Base-by-base conservation (phyloP, 2,329 filamentous ascomycete genomes). In the Chaetomiaceae sp. region DNA sequence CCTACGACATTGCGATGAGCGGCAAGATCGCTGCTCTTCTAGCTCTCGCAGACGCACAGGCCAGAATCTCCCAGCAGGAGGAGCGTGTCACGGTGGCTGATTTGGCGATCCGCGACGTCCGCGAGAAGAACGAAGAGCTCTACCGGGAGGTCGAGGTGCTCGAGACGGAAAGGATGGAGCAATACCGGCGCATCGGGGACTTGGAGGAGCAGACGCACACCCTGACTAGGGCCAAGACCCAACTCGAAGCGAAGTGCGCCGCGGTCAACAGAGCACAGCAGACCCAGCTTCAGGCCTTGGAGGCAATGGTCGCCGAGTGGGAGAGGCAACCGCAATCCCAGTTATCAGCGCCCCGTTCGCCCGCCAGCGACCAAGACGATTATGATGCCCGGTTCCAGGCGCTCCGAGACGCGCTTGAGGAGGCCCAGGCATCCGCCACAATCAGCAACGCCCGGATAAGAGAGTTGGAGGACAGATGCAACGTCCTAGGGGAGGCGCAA, bases 1-100 rank as follows among this genome's bases (percentile, higher is more conserved):
- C 9, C 20, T 57, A 51, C 27, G 47, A 57, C 37, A 25, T 40
- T 15, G 36, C 43, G 15, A 54, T 57, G 51, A 25, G 7, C 12
- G 47, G 47, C 7, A 54, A 51, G 9, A 6, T 14, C 14, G 20
- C 6, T 14, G 47, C 47, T 11, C 25, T 54, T 19, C 25, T 23
- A 17, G 47, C 37, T 7, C 51, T 57, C 4, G n/a, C 4, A 12
- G 51, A 31, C 33, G 39, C 47, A 2, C 40, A 39, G 27, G 34
- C 34, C 6, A 23, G 19, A 14, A 23, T 45, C 17, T n/a, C n/a
- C 3, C 17, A 31, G 1, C 7, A 27, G 22, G 9, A 40, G 7
- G 7, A 11, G 1, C 23, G 23, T 4, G 19, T 17, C 15, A 1
- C 1, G 5, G 1, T 2, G 3, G 12, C 31, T 11, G 12, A 48